A percentile compares a stretch with the other conserved stretches of the same genome.
Conservation (phyloP, 148 eudicot genomes). For the Salicornia ramosissima region DNA sequence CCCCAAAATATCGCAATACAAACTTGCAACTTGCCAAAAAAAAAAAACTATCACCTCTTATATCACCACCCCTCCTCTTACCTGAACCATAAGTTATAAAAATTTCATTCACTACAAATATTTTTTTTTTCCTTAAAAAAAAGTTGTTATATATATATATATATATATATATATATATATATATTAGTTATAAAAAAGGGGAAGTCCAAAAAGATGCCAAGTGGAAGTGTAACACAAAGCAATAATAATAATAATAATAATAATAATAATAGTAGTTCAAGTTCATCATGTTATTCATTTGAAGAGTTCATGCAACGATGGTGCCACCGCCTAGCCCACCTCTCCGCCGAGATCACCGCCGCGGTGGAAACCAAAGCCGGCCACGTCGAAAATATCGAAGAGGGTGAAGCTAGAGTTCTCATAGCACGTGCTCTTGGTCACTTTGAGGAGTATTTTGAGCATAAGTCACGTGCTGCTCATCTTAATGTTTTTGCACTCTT, state of each 20-base stretch:
- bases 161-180: too few relatives aligned
- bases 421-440: constrained; percentile 33
- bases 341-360: constrained; percentile 28
- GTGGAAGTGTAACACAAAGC: constrained; percentile 9
- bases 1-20: background rate
- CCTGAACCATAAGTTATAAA: background rate
- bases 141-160: too few relatives aligned
- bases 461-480: constrained; percentile 35
- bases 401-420: constrained; percentile 14
- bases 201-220: constrained; percentile 14
- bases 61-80: background rate
- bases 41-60: background rate
- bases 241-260: too few relatives aligned
- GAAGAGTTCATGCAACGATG: constrained; percentile 31
- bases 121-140: too few relatives aligned
- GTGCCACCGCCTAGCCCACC: constrained; percentile 28
- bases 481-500: constrained; percentile 32
- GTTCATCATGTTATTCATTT: constrained; percentile 12
- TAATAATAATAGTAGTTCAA: too few relatives aligned
- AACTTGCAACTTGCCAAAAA: background rate
- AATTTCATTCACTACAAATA: background rate
- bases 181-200: too few relatives aligned
- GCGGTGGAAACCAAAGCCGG: background rate
- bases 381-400: background rate
- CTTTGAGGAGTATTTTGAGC: constrained; percentile 36